Conservation (phyloP, 805 yeast species). For the Saccharomycopsis sp. region DNA sequence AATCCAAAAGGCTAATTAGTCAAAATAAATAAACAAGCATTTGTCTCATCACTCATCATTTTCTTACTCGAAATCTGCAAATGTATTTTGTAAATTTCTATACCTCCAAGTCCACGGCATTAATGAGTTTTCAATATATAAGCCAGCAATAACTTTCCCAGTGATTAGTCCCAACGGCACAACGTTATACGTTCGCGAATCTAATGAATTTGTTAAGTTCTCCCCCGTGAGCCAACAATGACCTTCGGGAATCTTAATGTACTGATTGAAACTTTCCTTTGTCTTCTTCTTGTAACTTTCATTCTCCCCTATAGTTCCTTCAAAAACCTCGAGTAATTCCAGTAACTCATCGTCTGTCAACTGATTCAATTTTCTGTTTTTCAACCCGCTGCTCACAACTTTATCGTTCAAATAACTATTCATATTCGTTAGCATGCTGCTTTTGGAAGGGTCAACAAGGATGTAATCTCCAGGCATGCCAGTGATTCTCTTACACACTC, state of each 20-base stretch:
- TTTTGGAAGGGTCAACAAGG: conserved; percentile 69
- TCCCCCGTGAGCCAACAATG: conserved; percentile 98
- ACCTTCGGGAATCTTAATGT: conserved; percentile 79
- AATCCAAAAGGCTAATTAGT: conserved; percentile 1
- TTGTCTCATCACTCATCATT: background rate
- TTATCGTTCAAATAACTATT: conserved; percentile 11
- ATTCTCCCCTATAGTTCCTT: conserved; percentile 5
- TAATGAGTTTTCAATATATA: conserved; percentile 45
- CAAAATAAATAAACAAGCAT: conserved; percentile 1
- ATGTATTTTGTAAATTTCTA: conserved; percentile 48
- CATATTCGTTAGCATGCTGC: conserved; percentile 35
- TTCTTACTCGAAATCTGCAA: conserved; percentile 27
- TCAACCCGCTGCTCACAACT: background rate
- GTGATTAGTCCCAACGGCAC: conserved; percentile 81
- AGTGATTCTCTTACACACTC: conserved; percentile 88
- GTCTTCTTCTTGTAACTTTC: conserved; percentile 1
- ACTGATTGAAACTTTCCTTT: conserved; percentile 34
- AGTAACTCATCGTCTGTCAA: background rate
- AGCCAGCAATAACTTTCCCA: conserved; percentile 79
- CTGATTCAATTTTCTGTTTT: background rate
- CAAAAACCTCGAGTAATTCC: background rate
- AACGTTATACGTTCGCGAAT: conserved; percentile 84
- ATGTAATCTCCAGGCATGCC: conserved; percentile 95
- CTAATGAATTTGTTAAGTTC: conserved; percentile 78
- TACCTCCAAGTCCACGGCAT: conserved; percentile 39